Conservation (phyloP, 352 stramenopile species). For the Thalassiosira hispida region DNA sequence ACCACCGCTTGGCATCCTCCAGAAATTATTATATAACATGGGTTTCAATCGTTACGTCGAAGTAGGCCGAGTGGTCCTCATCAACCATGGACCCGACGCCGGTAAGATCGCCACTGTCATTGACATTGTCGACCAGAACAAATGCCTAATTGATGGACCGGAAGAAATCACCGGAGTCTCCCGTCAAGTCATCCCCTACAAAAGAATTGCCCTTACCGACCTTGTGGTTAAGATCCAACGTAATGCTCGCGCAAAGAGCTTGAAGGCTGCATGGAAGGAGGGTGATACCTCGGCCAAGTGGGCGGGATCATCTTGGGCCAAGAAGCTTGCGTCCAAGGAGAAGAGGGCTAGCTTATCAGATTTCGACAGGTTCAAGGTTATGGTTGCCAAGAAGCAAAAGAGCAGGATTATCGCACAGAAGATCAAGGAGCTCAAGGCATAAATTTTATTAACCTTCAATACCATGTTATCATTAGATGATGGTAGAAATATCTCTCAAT, state of each 20-base stretch:
- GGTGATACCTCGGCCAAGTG: slow-evolving; percentile 93
- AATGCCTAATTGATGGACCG: slow-evolving; percentile 95
- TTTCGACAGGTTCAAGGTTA: slow-evolving; percentile 99
- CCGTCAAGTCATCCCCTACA: slow-evolving; percentile 98
- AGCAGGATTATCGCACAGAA: slow-evolving; percentile 93
- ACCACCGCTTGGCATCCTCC: background rate
- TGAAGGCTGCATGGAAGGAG: slow-evolving; percentile 91
- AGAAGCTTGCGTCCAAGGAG: slow-evolving; percentile 97
- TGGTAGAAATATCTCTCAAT: too few relatives aligned
- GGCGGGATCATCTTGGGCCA: slow-evolving; percentile 94
- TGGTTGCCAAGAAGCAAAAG: slow-evolving; percentile 99
- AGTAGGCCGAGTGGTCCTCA: slow-evolving; percentile 97
- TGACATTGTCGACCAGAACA: slow-evolving; percentile 99
- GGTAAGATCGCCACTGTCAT: slow-evolving; percentile 99
- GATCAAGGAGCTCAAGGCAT: slow-evolving; percentile 79
- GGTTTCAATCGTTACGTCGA: slow-evolving; percentile 99
- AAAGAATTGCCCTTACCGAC: slow-evolving; percentile 96
- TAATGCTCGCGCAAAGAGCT: slow-evolving; percentile 92
- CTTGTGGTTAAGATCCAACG: slow-evolving; percentile 94
- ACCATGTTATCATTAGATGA: background rate
- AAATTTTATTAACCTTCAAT: slow-evolving; percentile 5
- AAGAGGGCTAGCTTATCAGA: slow-evolving; percentile 93
- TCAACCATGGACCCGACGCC: slow-evolving; percentile 98
- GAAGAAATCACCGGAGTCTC: slow-evolving; percentile 94
- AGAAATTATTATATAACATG: slow-evolving; percentile 57